Percentiles rank a stretch among this genome's conserved stretches.
phyloP scores from a whole-genome alignment of 1,284 basidiomycete genomes.

The Marasmius sp. region DNA sequence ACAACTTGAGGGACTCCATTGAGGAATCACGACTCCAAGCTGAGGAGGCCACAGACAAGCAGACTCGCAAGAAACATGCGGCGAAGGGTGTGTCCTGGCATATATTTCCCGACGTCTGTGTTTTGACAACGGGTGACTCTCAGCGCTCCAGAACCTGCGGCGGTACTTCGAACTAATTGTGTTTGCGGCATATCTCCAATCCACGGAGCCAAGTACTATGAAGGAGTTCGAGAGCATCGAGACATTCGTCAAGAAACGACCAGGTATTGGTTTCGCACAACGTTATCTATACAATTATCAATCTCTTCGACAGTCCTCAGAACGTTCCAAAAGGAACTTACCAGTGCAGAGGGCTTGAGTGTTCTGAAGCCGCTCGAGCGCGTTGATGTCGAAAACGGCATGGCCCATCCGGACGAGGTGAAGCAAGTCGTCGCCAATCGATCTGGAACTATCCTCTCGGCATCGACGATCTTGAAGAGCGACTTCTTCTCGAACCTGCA shows the following conservation, averaged over 20 bases:
- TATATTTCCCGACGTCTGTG: neutral
- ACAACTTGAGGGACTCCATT: constrained; percentile 88
- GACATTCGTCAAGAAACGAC: constrained; percentile 77
- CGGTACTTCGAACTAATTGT: constrained; percentile 92
- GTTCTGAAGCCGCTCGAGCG: constrained; percentile 86
- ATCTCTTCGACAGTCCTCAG: constrained; percentile 69
- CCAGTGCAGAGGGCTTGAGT: constrained; percentile 68
- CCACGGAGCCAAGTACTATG: constrained; percentile 81
- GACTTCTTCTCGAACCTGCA: constrained; percentile 96
- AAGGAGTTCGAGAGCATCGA: constrained; percentile 78
- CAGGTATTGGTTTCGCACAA: constrained; percentile 46
- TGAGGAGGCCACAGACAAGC: constrained; percentile 76
- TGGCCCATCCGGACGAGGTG: constrained; percentile 89
- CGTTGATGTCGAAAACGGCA: constrained; percentile 68
- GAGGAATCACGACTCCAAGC: constrained; percentile 78
- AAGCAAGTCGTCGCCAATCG: constrained; percentile 83
- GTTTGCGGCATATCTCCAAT: constrained; percentile 93
- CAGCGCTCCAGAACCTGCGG: constrained; percentile 78
- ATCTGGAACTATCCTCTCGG: constrained; percentile 85
- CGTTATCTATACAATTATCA: neutral
- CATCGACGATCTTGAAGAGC: constrained; percentile 94
- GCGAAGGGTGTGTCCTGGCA: constrained; percentile 58
- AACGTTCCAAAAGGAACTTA: constrained; percentile 92
- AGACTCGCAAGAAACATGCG: constrained; percentile 61
- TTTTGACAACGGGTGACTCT: neutral